phyloP scores from a whole-genome alignment of 768 basidiomycete species.

The Russula olivacea region DNA sequence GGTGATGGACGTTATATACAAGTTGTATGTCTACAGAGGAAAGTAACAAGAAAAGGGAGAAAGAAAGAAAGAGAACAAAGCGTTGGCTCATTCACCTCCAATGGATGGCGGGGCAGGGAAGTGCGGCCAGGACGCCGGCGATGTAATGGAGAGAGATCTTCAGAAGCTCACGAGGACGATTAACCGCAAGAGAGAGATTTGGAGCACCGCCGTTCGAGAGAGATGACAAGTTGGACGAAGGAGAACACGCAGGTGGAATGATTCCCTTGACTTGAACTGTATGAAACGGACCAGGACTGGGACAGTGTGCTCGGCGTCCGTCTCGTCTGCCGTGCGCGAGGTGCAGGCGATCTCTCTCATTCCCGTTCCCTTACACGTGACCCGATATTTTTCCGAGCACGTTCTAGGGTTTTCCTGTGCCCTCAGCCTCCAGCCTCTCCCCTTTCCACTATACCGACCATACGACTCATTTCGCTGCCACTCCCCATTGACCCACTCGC shows the following conservation, averaged over 20 bases:
- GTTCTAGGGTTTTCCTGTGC: background rate
- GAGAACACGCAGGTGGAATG: background rate
- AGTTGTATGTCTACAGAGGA: slow-evolving; percentile 5
- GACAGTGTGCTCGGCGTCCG: background rate
- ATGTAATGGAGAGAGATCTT: background rate
- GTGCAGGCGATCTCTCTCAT: background rate
- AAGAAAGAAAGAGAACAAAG: background rate
- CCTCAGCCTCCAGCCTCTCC: background rate
- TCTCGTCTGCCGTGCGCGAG: background rate
- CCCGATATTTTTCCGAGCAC: slow-evolving; percentile 19
- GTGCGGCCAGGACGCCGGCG: background rate
- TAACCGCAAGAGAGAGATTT: background rate
- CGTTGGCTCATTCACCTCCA: slow-evolving; percentile 15
- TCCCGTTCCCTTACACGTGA: slow-evolving; percentile 5
- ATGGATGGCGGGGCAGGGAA: background rate
- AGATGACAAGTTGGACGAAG: background rate
- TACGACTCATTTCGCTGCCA: background rate
- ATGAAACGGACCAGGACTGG: background rate
- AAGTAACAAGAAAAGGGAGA: slow-evolving; percentile 2
- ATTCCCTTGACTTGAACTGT: background rate
- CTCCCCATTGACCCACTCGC: background rate
- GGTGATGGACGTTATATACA: slow-evolving; percentile 10
- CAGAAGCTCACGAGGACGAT: background rate
- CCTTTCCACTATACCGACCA: background rate
- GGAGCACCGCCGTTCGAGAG: background rate